Evolutionary conservation across 768 basidiomycete species (phyloP), one percentile per base, ranked within the genome.

Genomic region (Lactarius psammicola): DNA sequence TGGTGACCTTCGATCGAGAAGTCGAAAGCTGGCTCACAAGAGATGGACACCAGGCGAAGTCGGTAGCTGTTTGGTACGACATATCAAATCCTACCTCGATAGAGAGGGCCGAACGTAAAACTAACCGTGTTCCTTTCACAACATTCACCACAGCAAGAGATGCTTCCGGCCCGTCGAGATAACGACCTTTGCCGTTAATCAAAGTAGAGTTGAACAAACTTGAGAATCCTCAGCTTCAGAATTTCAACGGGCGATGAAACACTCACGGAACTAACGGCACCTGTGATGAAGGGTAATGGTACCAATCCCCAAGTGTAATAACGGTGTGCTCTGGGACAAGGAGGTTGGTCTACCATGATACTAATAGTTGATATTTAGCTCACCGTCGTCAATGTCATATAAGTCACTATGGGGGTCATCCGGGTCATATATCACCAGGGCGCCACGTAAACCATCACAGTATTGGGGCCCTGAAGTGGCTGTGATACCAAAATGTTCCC

Each of bases 391-490:
- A 7, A 72, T 54, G 49, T 74, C 73, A 56, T 74, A 75, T 4
- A 71, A 60, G 34, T 38, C 9, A 5, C 30, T 30, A 44, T 71
- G 68, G 7, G 72, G 73, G 40, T 75, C 74, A 2, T 71, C 28
- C 11, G 69, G 71, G 51, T 75, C 73, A 56, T 74, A 73, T 1
- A 74, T 64, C 5, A 75, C 69, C 23, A 75, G 40, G 11, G 72
- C 62, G 1, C 74, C 73, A 17, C 74, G 70, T 28, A 77, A 70
- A 46, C 74, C 75, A 60, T 76, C 75, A 44, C 70, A 78, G 66
- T 79, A 79, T 56, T 80, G 79, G 1, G n/a, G 78, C 77, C 4
- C 77, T 68, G 40, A 74, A 54, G 60, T 76, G 75, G 54, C 72
- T 71, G 53, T 81, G 77, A 55, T 80, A 79, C 75, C 77, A 75